A percentile compares a stretch with the other conserved stretches of the same genome.
Conservation (phyloP, 1,284 basidiomycete genomes). For the Dichomitus squalens region DNA sequence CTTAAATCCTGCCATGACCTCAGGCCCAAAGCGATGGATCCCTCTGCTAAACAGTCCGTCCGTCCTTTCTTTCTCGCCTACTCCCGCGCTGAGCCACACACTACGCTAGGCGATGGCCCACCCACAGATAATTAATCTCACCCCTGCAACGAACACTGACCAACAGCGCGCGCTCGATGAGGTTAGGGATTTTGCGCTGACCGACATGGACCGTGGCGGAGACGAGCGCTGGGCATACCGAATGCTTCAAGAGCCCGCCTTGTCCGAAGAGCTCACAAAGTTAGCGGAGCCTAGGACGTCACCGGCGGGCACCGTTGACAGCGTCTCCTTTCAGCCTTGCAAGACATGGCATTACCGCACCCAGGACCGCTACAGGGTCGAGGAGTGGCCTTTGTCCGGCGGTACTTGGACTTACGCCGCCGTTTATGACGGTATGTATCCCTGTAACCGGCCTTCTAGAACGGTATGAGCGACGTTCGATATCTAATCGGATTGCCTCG, state of each 20-base stretch:
- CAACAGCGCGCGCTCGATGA: constrained; percentile 52
- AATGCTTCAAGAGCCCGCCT: constrained; percentile 46
- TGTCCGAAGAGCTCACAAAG: constrained; percentile 49
- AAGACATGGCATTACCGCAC: constrained; percentile 46
- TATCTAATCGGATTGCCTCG: constrained; percentile 5
- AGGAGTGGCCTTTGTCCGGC: constrained; percentile 55
- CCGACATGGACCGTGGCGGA: constrained; percentile 59
- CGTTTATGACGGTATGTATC: constrained; percentile 58
- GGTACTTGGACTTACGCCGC: constrained; percentile 62
- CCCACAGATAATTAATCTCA: constrained; percentile 39
- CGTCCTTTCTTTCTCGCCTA: constrained; percentile 12
- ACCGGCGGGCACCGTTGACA: constrained; percentile 45
- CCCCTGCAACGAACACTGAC: constrained; percentile 49
- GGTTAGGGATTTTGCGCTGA: constrained; percentile 52
- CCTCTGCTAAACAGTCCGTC: constrained; percentile 7
- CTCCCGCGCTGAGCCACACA: constrained; percentile 12
- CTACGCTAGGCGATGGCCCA: constrained; percentile 31
- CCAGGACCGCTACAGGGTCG: constrained; percentile 57
- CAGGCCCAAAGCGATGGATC: neutral
- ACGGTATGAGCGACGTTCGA: constrained; percentile 1
- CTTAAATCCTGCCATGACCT: constrained; percentile 3
- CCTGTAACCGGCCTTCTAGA: neutral
- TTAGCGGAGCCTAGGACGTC: constrained; percentile 35
- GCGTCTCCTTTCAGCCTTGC: constrained; percentile 63
- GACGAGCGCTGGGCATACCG: constrained; percentile 58